Evolutionary conservation across 768 basidiomycete genomes (phyloP).

Genomic region (Suillus fuscotomentosus): DNA sequence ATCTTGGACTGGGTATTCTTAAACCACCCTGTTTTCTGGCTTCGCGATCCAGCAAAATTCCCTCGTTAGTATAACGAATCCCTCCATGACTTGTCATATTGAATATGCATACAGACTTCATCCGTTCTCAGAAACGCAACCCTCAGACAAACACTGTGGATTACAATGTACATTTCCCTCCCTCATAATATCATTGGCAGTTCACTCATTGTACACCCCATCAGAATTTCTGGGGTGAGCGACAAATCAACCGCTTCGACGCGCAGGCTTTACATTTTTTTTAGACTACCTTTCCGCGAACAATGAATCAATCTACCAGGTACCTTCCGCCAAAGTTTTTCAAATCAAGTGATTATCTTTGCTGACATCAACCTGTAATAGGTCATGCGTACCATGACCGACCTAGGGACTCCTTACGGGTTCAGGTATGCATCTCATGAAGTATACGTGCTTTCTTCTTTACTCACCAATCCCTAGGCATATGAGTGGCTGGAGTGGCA

Average conservation of each 20-base stretch:
- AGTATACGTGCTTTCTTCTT: neutral
- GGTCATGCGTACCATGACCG: constrained; percentile 50
- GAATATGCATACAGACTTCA: constrained; percentile 28
- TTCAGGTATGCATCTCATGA: constrained; percentile 21
- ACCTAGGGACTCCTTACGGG: constrained; percentile 57
- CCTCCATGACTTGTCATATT: neutral
- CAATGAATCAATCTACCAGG: constrained; percentile 45
- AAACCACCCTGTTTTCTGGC: constrained; percentile 49
- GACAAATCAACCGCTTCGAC: neutral
- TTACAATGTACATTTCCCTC: constrained; percentile 22
- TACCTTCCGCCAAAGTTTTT: neutral
- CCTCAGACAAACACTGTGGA: constrained; percentile 53
- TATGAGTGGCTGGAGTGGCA: constrained; percentile 52
- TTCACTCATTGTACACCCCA: neutral
- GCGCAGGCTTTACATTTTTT: constrained; percentile 2
- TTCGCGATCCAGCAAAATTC: constrained; percentile 48
- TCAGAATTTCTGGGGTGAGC: constrained; percentile 22
- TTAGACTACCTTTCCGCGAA: constrained; percentile 47
- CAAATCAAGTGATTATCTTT: neutral
- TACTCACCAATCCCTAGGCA: constrained; percentile 21
- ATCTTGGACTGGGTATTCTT: constrained; percentile 37
- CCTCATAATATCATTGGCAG: neutral
- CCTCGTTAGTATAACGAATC: constrained; percentile 32
- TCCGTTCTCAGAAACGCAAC: constrained; percentile 40
- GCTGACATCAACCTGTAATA: constrained; percentile 11